Percentiles rank a stretch among this genome's conserved stretches.
Conservation (phyloP, 495 filamentous ascomycete genomes). For the Podospora bellae-mahoneyi region DNA sequence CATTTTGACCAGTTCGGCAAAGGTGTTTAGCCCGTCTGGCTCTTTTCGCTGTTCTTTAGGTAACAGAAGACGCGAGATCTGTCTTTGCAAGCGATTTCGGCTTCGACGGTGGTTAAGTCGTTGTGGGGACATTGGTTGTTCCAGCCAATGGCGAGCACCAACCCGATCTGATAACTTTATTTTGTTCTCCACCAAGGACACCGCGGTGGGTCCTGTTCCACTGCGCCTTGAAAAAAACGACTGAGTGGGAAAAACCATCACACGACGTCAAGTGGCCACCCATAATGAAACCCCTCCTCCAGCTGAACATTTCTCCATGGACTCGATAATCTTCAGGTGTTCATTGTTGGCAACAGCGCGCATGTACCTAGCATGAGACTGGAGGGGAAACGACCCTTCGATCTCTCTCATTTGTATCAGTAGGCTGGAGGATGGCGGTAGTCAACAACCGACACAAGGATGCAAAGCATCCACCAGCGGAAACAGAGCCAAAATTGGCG, state of each 20-base stretch:
- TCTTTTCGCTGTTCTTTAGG: background rate
- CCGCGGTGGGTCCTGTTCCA: background rate
- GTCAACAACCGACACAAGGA: background rate
- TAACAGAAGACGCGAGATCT: background rate
- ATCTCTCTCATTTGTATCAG: too few species aligned
- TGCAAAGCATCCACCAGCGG: background rate
- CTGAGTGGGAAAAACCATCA: background rate
- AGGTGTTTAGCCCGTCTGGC: background rate
- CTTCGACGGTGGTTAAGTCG: background rate
- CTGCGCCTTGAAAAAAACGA: background rate
- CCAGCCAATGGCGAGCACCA: background rate
- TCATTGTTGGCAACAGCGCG: too few species aligned
- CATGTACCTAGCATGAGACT: too few species aligned
- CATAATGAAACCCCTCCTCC: background rate
- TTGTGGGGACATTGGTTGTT: background rate
- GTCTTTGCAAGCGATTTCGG: background rate
- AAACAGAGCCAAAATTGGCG: slow-evolving; percentile 2
- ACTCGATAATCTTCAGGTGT: background rate
- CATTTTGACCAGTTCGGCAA: background rate
- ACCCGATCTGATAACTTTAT: background rate
- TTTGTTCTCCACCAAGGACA: background rate
- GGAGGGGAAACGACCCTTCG: too few species aligned
- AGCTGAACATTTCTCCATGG: background rate
- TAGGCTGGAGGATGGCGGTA: background rate
- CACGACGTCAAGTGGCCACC: background rate